phyloP scores from a whole-genome alignment of 2,329 filamentous ascomycete species.

The Sphaerostilbella broomeana region DNA sequence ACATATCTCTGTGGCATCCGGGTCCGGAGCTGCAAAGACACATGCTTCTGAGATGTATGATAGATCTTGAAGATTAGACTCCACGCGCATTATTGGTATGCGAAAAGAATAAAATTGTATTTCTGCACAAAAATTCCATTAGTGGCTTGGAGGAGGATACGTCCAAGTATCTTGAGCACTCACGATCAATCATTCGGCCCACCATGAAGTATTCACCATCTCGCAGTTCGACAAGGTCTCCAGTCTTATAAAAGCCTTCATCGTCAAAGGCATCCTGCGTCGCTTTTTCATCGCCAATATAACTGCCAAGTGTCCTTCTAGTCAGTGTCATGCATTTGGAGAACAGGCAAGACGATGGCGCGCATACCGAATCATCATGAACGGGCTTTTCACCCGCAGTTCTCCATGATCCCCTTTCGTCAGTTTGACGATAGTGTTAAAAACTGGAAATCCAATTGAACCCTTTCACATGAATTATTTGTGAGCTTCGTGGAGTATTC shows the following conservation, averaged over 20 bases:
- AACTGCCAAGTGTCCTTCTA: not conserved
- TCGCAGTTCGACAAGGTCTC: not conserved
- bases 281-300: not conserved
- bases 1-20: conserved; percentile 12
- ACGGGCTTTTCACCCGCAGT: conserved; percentile 12
- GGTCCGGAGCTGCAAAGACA: conserved; percentile 14
- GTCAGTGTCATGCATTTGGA: not conserved
- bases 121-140: not conserved
- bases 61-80: conserved; percentile 10
- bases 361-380: conserved; percentile 13
- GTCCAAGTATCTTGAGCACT: not conserved
- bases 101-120: not conserved
- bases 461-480: not conserved
- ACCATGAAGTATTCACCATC: not conserved
- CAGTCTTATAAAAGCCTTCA: not conserved
- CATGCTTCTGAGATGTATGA: conserved; percentile 16
- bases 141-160: not conserved
- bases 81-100: conserved; percentile 12
- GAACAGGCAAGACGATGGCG: not conserved
- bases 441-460: not conserved
- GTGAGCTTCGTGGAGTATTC: not conserved
- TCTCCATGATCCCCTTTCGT: conserved; percentile 15
- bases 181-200: not conserved
- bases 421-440: not conserved
- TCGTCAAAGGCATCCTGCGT: not conserved